Evolutionary conservation across 192 early-diverging fungal species (phyloP), one percentile per base, ranked within the genome.

Genomic region (Thoreauomyces humboldtii): DNA sequence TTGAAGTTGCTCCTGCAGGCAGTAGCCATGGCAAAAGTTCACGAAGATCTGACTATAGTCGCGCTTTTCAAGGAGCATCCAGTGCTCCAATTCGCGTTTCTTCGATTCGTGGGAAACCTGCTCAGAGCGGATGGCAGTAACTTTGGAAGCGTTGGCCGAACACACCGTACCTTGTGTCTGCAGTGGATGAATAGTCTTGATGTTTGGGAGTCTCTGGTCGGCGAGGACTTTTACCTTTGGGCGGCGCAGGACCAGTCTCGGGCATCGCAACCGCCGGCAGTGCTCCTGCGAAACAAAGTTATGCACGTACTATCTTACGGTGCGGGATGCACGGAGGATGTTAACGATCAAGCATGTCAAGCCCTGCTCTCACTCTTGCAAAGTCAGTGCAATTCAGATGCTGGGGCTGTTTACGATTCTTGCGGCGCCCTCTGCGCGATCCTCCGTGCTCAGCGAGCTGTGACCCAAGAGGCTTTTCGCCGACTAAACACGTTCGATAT

Each of bases 311-410:
- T 61, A 15, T 21, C 42, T 7, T 46, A 61, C 61, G 17, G 47
- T 37, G 61, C 44, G 14, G 35, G 47, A 4, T 37, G 34, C 14
- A 14, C 55, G 35, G 55, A 52, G 15, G 12, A 11, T 2, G 2
- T 3, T 12, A 63, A 33, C 15, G 61, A 63, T 35, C 27, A 36
- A 15, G 4, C 48, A 35, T 63, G 48, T 51, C 61, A 33, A 1
- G 61, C 48, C 24, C 34, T 63, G 31, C 61, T 63, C 25, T 52
- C 61, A n/a, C 35, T 63, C 24, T 34, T 63, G 41, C 27, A 6
- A 9, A 21, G 22, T 17, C n/a, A 19, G 11, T 6, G 17, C 7
- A 27, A 6, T 14, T 32, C 9, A 17, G 28, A 21, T 43, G 7
- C 41, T 21, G 42, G n/a, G 22, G 34, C 31, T 17, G n/a, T 61